A percentile compares a stretch with the other conserved stretches of the same genome.
These are phyloP conservation scores for Tribonema minus DNA, from an alignment of 108 stramenopile species.

Conservation along the genomic window DNA sequence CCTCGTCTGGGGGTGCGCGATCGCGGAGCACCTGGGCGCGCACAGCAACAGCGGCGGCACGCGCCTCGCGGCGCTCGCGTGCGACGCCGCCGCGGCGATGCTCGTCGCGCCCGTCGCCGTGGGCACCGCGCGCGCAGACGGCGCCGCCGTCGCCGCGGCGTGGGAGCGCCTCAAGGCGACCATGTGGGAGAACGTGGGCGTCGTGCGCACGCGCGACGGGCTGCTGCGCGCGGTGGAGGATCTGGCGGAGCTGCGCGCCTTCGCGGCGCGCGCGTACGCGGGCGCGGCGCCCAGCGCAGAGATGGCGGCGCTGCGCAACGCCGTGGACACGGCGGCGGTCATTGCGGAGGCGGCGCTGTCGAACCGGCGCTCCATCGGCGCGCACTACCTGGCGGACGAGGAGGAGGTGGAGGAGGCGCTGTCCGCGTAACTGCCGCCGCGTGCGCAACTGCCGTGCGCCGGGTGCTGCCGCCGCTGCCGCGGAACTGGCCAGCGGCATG, in stretches of 20 bases:
- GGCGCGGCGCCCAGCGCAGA: background rate
- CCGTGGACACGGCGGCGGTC: conserved; percentile 9
- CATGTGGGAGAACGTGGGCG: conserved; percentile 90
- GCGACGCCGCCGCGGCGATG: conserved; percentile 29
- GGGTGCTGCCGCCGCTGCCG: too few species aligned
- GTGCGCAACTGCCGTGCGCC: too few species aligned
- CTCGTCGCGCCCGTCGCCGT: background rate
- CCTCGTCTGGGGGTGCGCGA: conserved; percentile 80
- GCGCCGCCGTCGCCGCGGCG: background rate
- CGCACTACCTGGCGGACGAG: conserved; percentile 27
- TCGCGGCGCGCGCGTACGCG: background rate
- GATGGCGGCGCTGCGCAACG: conserved; percentile 35
- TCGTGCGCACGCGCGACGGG: conserved; percentile 71
- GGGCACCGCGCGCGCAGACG: background rate
- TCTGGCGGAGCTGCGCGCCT: background rate
- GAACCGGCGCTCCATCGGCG: conserved; percentile 11
- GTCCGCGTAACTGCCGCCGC: too few species aligned
- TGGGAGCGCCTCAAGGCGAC: conserved; percentile 18
- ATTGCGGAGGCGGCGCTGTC: conserved; percentile 11
- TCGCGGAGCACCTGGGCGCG: conserved; percentile 69
- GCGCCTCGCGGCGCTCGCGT: conserved; percentile 29
- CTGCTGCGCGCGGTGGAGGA: conserved; percentile 55
- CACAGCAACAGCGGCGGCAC: background rate
- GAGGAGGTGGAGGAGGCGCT: background rate
- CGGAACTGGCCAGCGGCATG: too few species aligned